Conservation (phyloP, 805 yeast species). For the Pichia pseudocactophila region DNA sequence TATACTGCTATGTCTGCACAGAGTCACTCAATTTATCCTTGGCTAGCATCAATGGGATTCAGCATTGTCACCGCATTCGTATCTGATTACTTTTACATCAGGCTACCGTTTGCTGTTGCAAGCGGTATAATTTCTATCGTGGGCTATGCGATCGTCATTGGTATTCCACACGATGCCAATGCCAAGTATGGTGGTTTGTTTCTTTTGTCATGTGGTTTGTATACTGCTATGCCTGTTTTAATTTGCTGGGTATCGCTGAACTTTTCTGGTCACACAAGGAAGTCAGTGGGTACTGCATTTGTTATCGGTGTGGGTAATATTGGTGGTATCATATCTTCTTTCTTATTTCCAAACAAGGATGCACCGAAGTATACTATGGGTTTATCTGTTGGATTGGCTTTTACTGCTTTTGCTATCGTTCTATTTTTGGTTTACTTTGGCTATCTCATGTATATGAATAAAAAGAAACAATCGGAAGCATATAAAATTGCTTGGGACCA, state of each 20-base stretch:
- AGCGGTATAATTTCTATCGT: conserved; percentile 33
- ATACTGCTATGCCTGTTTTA: conserved; percentile 58
- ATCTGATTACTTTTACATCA: conserved; percentile 45
- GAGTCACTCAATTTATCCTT: conserved; percentile 77
- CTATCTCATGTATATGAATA: conserved; percentile 27
- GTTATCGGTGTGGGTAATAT: conserved; percentile 67
- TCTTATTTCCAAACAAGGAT: conserved; percentile 43
- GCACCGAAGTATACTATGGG: conserved; percentile 56
- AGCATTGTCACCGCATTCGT: conserved; percentile 52
- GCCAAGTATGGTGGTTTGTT: conserved; percentile 58
- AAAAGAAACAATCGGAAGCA: conserved; percentile 26
- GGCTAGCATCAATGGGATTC: conserved; percentile 67
- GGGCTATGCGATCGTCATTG: conserved; percentile 51
- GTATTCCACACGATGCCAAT: conserved; percentile 22
- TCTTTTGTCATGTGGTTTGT: conserved; percentile 48
- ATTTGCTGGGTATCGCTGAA: conserved; percentile 62
- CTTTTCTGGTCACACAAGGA: conserved; percentile 53
- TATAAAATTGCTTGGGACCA: conserved; percentile 25
- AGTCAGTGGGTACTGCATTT: conserved; percentile 39
- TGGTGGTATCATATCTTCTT: conserved; percentile 62
- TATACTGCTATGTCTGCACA: conserved; percentile 68
- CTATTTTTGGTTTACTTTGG: conserved; percentile 26
- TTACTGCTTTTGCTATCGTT: conserved; percentile 34
- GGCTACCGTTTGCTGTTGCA: conserved; percentile 36
- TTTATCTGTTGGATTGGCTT: conserved; percentile 40